Evolutionary conservation across 176 grass and related monocot genomes (phyloP).

Genomic region (Coix lacrymajobi): DNA sequence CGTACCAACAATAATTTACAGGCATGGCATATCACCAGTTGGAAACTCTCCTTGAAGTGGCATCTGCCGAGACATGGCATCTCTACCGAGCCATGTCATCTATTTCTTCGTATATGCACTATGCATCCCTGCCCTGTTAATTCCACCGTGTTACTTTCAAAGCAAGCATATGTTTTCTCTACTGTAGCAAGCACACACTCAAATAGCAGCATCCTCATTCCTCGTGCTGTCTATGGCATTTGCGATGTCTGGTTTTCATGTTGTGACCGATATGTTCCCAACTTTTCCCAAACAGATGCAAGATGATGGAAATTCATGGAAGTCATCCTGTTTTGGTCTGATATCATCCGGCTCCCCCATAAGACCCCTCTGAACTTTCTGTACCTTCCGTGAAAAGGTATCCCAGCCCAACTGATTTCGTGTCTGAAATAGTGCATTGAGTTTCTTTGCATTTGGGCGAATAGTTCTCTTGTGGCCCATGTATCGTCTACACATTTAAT

Average conservation of each 20-base stretch:
- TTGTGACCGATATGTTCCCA: slow-evolving; percentile 14
- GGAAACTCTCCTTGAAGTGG: background rate
- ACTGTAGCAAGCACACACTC: background rate
- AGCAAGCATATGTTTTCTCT: background rate
- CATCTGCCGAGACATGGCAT: background rate
- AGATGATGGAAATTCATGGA: slow-evolving; percentile 83
- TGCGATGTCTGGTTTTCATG: background rate
- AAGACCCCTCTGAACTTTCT: slow-evolving; percentile 56
- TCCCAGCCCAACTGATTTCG: slow-evolving; percentile 61
- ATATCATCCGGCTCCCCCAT: slow-evolving; percentile 85
- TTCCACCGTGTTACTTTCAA: background rate
- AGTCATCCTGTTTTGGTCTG: slow-evolving; percentile 65
- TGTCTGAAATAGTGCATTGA: slow-evolving; percentile 55
- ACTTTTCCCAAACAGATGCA: slow-evolving; percentile 64
- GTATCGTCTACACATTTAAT: slow-evolving; percentile 60
- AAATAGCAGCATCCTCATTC: background rate
- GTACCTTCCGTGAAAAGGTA: slow-evolving; percentile 56
- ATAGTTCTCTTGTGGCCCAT: slow-evolving; percentile 97
- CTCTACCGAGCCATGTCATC: background rate
- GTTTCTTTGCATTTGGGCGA: slow-evolving; percentile 76
- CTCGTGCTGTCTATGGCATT: background rate
- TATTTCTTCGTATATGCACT: background rate
- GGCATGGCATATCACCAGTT: background rate
- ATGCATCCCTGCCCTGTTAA: background rate
- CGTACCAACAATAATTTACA: slow-evolving; percentile 28